A percentile compares a stretch with the other conserved stretches of the same genome.
These are phyloP conservation scores for Nemania sp. DNA, from an alignment of 2,329 filamentous ascomycete genomes.

Conservation along the genomic window DNA sequence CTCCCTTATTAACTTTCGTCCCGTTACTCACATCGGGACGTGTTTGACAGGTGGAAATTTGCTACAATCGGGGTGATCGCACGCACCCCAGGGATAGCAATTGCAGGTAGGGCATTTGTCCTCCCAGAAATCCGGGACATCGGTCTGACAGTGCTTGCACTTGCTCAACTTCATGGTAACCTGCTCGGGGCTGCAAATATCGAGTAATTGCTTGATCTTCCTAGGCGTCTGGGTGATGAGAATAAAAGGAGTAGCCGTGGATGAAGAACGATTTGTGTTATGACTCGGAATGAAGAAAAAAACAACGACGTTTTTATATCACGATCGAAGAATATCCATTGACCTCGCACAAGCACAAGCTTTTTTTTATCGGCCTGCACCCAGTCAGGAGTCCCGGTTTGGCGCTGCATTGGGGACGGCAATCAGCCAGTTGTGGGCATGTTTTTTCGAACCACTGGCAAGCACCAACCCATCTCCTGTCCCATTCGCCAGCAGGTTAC, in stretches of 20 bases:
- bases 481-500: background rate
- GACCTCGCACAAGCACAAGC: too few species aligned
- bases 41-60: slow-evolving; percentile 12
- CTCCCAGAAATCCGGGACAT: background rate
- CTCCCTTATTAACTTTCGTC: background rate
- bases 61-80: slow-evolving; percentile 12
- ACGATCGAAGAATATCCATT: too few species aligned
- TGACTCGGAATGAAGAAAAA: too few species aligned
- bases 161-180: background rate
- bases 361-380: too few species aligned
- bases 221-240: background rate
- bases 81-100: slow-evolving; percentile 11
- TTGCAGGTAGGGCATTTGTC: background rate
- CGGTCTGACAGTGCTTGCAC: slow-evolving; percentile 10
- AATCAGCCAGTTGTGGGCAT: background rate
- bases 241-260: background rate
- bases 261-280: too few species aligned
- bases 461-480: background rate
- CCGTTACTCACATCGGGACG: slow-evolving; percentile 2
- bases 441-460: too few species aligned
- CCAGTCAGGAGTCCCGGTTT: too few species aligned
- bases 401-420: too few species aligned
- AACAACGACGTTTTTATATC: too few species aligned
- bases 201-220: background rate
- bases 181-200: too few species aligned